A percentile compares a stretch with the other conserved stretches of the same genome.
phyloP scores from a whole-genome alignment of 768 basidiomycete genomes.

The Pulveroboletus sp. region DNA sequence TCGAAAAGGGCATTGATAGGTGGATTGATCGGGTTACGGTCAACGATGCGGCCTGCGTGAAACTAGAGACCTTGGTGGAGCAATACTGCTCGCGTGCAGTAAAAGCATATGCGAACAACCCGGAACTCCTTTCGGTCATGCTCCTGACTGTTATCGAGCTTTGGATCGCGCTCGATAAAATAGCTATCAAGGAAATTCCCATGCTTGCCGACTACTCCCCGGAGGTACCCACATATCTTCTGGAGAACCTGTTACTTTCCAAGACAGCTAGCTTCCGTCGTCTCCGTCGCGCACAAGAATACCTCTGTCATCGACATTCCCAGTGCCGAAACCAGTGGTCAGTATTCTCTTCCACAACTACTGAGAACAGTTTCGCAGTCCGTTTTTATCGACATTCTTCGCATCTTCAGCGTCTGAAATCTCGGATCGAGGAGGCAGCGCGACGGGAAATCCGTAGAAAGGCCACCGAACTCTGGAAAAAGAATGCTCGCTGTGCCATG shows the following conservation, averaged over 20 bases:
- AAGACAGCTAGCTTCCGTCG: conserved; percentile 19
- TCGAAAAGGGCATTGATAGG: conserved; percentile 28
- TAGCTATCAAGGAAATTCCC: too few relatives aligned
- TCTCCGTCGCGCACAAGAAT: conserved; percentile 22
- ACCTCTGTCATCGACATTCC: conserved; percentile 32
- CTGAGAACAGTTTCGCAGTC: conserved; percentile 27
- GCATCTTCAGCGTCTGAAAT: conserved; percentile 19
- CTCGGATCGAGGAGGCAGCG: conserved; percentile 30
- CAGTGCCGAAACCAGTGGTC: conserved; percentile 19
- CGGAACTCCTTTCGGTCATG: too few relatives aligned
- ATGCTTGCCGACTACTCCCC: conserved; percentile 38
- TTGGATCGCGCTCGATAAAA: too few relatives aligned
- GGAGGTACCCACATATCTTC: conserved; percentile 36
- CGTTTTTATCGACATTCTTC: conserved; percentile 29
- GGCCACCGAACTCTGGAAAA: conserved; percentile 22
- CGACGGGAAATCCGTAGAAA: conserved; percentile 16
- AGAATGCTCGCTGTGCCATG: conserved; percentile 15
- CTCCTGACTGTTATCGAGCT: too few relatives aligned
- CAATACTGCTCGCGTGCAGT: conserved; percentile 27
- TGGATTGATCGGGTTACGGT: conserved; percentile 30
- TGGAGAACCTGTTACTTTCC: conserved; percentile 37
- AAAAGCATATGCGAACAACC: conserved; percentile 29
- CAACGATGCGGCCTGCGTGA: conserved; percentile 20
- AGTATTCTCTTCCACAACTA: conserved; percentile 29
- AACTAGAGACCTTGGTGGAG: conserved; percentile 26